phyloP scores from a whole-genome alignment of 805 yeast species.

The Saturnispora dispora region DNA sequence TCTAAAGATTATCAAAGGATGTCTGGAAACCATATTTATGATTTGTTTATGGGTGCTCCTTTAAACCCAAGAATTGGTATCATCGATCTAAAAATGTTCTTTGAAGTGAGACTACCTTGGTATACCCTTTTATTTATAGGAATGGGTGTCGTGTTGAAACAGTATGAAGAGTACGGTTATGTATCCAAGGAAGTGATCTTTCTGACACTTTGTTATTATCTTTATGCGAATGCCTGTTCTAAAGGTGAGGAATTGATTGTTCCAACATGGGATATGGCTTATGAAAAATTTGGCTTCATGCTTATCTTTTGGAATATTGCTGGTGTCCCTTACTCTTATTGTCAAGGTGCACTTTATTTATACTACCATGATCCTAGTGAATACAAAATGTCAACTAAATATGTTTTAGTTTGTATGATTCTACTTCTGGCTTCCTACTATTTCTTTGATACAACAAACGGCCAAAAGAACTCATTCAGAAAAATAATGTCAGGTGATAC shows the following conservation, averaged over 20 bases:
- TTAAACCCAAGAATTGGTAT: constrained; percentile 92
- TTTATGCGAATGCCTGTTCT: constrained; percentile 93
- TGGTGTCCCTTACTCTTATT: constrained; percentile 97
- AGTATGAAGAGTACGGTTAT: constrained; percentile 72
- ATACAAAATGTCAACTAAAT: constrained; percentile 61
- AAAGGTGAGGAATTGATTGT: constrained; percentile 97
- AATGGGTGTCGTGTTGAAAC: constrained; percentile 65
- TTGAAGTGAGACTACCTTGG: constrained; percentile 97
- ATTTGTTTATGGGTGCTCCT: constrained; percentile 95
- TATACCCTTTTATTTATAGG: constrained; percentile 75
- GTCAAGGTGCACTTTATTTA: constrained; percentile 83
- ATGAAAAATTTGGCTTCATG: constrained; percentile 99
- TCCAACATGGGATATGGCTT: constrained; percentile 99
- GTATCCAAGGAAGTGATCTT: constrained; percentile 69
- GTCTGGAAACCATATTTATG: constrained; percentile 88
- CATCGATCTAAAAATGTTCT: constrained; percentile 91
- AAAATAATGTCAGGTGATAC: constrained; percentile 74
- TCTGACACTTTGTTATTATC: constrained; percentile 78
- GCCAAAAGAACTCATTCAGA: constrained; percentile 91
- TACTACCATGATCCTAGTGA: constrained; percentile 77
- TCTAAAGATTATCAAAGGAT: constrained; percentile 76
- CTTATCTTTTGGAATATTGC: constrained; percentile 97
- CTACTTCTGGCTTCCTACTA: constrained; percentile 66
- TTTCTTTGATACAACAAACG: constrained; percentile 91
- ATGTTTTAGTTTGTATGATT: constrained; percentile 48